Percentiles rank a stretch among this genome's conserved stretches.
Evolutionary conservation across 768 basidiomycete species (phyloP).

Genomic region (Clitopilus hobsonii): DNA sequence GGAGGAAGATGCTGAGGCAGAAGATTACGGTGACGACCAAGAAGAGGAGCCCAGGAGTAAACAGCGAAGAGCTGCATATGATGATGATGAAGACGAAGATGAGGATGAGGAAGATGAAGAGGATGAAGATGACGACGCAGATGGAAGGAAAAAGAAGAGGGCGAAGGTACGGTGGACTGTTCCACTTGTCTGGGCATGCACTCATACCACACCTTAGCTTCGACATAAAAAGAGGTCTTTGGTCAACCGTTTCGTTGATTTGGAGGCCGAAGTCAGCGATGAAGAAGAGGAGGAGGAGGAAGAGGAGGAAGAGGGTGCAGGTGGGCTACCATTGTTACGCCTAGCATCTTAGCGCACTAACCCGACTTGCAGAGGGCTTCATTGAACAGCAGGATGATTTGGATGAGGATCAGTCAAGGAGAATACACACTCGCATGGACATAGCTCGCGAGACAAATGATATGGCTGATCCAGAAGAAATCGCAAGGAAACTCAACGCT

Average conservation of each 20-base stretch:
- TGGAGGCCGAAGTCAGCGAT: slow-evolving; percentile 94
- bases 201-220: slow-evolving; percentile 46
- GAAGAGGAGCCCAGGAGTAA: background rate
- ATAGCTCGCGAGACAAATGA: slow-evolving; percentile 62
- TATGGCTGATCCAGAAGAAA: slow-evolving; percentile 78
- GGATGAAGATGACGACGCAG: slow-evolving; percentile 37
- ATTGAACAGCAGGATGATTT: slow-evolving; percentile 67
- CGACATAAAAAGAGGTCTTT: slow-evolving; percentile 62
- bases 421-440: slow-evolving; percentile 68
- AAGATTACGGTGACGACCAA: slow-evolving; percentile 3
- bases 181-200: no score
- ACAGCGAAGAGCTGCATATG: slow-evolving; percentile 23
- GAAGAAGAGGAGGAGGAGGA: slow-evolving; percentile 96
- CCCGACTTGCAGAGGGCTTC: slow-evolving; percentile 51
- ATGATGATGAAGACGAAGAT: slow-evolving; percentile 35
- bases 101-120: slow-evolving; percentile 28
- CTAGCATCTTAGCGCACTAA: background rate
- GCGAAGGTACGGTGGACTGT: slow-evolving; percentile 44
- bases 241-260: slow-evolving; percentile 86
- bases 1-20: slow-evolving; percentile 6
- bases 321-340: slow-evolving; percentile 20
- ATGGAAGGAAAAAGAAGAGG: slow-evolving; percentile 17
- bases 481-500: slow-evolving; percentile 76
- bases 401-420: slow-evolving; percentile 51
- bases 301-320: slow-evolving; percentile 61